Evolutionary conservation across 768 basidiomycete genomes (phyloP), one percentile per base, ranked within the genome.

Genomic region (Leucocoprinus birnbaumii): DNA sequence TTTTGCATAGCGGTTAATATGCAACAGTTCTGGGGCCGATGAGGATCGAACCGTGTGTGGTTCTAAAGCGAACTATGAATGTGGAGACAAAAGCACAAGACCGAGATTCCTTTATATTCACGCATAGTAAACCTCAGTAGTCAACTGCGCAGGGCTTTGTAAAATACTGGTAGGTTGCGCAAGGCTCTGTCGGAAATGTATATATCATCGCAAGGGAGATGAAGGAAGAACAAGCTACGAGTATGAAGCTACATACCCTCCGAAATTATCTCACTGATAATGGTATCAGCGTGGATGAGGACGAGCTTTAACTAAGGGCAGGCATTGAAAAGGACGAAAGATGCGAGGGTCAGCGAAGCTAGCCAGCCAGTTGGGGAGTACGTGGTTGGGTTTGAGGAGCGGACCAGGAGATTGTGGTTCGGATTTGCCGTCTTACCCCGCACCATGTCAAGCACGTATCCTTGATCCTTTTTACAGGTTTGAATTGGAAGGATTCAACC

Each of bases 401-500:
- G 54, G 38, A 13, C 16, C n/a, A 21, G 55, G 58, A 16, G 66
- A 67, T 51, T 40, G 58, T 35, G 71, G 72, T 18, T 60, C 56
- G 14, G 72, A 76, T 54, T 65, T 61, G 18, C 72, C 90, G 94
- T 65, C 84, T 95, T 49, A 96, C 97, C 11, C 94, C 98, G 53
- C 90, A 94, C 66, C 98, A 97, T 72, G 94, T 98, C 62, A 98
- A 98, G 91, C 92, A 68, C 74, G 87, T 73, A n/a, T n/a, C 59
- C 16, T n/a, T 13, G 9, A 3, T n/a, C 38, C 4, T 7, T 7
- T 7, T n/a, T 62, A 49, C 31, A 3, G 27, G 18, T 31, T 5
- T 31, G 31, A 31, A 5, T 14, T n/a, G n/a, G n/a, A n/a, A 50
- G 11, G 18, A 41, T 45, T 53, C 54, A 11, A 31, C 42, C 58